Evolutionary conservation across 2,329 filamentous ascomycete genomes (phyloP), one percentile per base, ranked within the genome.

Genomic region (Talaromyces sp.): DNA sequence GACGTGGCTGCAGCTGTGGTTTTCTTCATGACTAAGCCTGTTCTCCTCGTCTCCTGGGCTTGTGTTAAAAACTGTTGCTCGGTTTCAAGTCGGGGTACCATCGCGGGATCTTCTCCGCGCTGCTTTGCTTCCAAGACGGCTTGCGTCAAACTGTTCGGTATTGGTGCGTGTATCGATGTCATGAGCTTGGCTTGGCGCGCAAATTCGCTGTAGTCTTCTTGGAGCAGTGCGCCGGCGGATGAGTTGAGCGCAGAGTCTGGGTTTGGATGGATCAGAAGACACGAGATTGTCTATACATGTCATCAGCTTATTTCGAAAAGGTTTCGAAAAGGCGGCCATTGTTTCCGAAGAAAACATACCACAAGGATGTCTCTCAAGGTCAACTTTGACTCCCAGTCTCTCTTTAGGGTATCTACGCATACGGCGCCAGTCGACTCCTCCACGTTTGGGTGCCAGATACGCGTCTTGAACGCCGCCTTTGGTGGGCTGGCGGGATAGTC

Each of bases 381-480:
- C 64, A 88, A 71, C 30, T 77, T 81, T 15, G 78, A 74, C 61
- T 83, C 80, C 85, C 85, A 88, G 66, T 87, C 85, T 54, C 84
- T 77, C 74, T 88, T 88, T 52, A 88, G 69, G 2, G 85, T 88
- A 73, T 88, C 85, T 3, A 88, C 83, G 63, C 85, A 88, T 3
- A 88, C 84, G 0, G 81, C 82, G 5, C 85, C 85, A 0, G 82
- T 84, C n/a, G 78, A 75, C 58, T 86, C 83, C 64, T 88, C 85
- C 56, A 88, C 82, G 67, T 88, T 88, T 0, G 85, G 85, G 66
- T 88, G 85, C 80, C 84, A 88, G 65, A 88, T 83, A 6, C 81
- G 78, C 2, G 85, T 88, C 59, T 79, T 80, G 69, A 88, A 88
- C 33, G 80, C 78, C 2, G 85, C 85, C 47, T 84, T 87, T 54